Evolutionary conservation across 2,329 filamentous ascomycete species (phyloP).

Genomic region (Neopestalotiopsis sp.): DNA sequence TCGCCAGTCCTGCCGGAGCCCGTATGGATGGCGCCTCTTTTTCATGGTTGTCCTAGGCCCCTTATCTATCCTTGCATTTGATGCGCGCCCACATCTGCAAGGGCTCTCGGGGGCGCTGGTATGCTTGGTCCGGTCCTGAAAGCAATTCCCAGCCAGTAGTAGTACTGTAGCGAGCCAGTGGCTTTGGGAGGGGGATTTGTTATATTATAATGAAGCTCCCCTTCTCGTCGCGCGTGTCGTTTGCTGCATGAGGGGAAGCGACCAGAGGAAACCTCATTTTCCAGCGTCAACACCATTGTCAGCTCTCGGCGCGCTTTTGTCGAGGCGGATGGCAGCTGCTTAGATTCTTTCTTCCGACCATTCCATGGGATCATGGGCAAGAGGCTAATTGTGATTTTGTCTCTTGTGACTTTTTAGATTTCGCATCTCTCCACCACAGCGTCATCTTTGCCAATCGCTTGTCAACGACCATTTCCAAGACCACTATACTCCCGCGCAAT

Average conservation of each 20-base stretch:
- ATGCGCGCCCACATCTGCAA: not conserved
- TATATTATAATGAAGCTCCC: constrained; percentile 6
- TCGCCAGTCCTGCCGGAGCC: not conserved
- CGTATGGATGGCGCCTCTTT: not conserved
- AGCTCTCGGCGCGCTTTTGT: not conserved
- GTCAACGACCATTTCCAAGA: not conserved
- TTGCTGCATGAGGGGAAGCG: not conserved
- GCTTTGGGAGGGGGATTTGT: not conserved
- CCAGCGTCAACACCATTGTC: constrained; percentile 11
- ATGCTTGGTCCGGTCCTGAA: not conserved
- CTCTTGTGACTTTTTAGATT: constrained; percentile 15
- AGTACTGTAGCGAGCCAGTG: not conserved
- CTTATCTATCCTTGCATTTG: not conserved
- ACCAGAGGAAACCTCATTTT: constrained; percentile 2
- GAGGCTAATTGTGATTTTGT: constrained; percentile 8
- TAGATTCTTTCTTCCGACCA: constrained; percentile 1
- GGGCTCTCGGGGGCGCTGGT: not conserved
- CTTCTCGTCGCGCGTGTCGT: constrained; percentile 5
- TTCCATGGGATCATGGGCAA: not conserved
- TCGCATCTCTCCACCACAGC: not conserved
- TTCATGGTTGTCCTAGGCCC: not conserved
- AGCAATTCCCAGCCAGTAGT: not conserved
- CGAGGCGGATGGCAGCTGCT: constrained; percentile 3
- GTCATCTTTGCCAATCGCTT: not conserved
- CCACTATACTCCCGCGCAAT: not conserved